Conservation (phyloP, 768 basidiomycete species). For the Coprinellus aureogranulatus region DNA sequence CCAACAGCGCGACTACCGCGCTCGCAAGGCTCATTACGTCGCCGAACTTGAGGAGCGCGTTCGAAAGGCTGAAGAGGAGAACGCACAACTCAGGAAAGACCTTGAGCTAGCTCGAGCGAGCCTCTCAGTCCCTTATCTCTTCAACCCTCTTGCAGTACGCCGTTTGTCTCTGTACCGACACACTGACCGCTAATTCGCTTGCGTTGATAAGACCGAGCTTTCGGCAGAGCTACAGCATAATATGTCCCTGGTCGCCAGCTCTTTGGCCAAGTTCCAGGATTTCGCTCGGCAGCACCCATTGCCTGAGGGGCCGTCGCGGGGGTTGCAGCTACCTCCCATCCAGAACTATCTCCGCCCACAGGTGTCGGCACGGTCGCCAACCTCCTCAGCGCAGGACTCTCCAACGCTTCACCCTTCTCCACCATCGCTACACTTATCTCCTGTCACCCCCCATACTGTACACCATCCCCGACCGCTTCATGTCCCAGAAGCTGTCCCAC, state of each 20-base stretch:
- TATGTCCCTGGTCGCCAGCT: constrained; percentile 44
- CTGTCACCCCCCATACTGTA: constrained; percentile 6
- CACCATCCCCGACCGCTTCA: constrained; percentile 6
- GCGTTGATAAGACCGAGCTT: constrained; percentile 41
- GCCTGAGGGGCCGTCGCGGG: constrained; percentile 7
- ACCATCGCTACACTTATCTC: background rate
- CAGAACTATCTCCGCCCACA: constrained; percentile 5
- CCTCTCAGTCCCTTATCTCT: constrained; percentile 28
- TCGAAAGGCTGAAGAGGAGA: constrained; percentile 55
- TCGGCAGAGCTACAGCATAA: constrained; percentile 52
- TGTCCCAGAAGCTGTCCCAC: constrained; percentile 1
- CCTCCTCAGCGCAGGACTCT: constrained; percentile 18
- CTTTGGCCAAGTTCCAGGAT: constrained; percentile 53
- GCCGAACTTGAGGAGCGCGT: constrained; percentile 55
- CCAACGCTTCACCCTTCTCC: constrained; percentile 4
- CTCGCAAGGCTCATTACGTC: constrained; percentile 56
- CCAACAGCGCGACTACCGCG: constrained; percentile 66
- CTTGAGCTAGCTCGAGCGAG: constrained; percentile 42
- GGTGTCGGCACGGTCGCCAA: constrained; percentile 29
- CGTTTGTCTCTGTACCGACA: background rate
- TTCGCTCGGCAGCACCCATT: constrained; percentile 28
- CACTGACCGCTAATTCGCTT: background rate
- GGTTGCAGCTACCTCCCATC: constrained; percentile 9
- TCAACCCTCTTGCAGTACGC: constrained; percentile 32
- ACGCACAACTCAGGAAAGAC: constrained; percentile 46